phyloP scores from a whole-genome alignment of 164 flowering plant genomes.

The Aristolochia californica region DNA sequence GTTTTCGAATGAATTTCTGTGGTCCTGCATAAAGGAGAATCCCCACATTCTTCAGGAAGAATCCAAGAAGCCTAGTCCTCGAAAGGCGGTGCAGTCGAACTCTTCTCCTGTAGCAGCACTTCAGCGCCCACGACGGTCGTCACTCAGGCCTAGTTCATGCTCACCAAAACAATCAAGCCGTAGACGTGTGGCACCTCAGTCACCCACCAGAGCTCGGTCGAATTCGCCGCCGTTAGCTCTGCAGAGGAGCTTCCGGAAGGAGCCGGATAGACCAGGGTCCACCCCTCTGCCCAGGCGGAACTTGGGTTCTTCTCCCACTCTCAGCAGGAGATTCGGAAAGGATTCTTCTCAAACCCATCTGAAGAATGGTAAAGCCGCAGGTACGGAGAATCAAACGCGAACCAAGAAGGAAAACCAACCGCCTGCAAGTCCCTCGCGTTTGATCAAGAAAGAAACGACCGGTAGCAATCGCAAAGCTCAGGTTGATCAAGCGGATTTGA shows the following conservation, averaged over 20 bases:
- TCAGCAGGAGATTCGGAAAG: too few species aligned
- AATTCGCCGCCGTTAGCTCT: background rate
- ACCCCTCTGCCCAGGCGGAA: too few species aligned
- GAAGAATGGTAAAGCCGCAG: background rate
- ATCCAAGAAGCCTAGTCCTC: too few species aligned
- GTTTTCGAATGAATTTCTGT: background rate
- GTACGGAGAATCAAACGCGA: background rate
- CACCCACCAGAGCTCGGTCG: background rate
- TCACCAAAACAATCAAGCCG: background rate
- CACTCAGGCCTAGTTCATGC: background rate
- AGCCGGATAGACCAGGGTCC: background rate
- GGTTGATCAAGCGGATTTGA: background rate
- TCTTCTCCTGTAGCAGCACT: background rate
- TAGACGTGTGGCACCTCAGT: background rate
- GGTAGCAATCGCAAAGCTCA: background rate
- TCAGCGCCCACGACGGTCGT: background rate
- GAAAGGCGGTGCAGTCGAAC: background rate
- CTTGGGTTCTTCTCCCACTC: too few species aligned
- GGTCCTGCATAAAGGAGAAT: background rate
- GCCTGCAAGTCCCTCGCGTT: background rate
- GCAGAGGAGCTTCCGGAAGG: constrained; percentile 1
- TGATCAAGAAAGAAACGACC: background rate
- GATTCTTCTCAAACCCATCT: too few species aligned
- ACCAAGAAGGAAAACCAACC: background rate
- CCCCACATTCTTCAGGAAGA: background rate